A percentile compares a stretch with the other conserved stretches of the same genome.
These are phyloP conservation scores for Blastobotrys illinoisensis DNA, from an alignment of 1,139 yeast genomes.

Conservation along the genomic window DNA sequence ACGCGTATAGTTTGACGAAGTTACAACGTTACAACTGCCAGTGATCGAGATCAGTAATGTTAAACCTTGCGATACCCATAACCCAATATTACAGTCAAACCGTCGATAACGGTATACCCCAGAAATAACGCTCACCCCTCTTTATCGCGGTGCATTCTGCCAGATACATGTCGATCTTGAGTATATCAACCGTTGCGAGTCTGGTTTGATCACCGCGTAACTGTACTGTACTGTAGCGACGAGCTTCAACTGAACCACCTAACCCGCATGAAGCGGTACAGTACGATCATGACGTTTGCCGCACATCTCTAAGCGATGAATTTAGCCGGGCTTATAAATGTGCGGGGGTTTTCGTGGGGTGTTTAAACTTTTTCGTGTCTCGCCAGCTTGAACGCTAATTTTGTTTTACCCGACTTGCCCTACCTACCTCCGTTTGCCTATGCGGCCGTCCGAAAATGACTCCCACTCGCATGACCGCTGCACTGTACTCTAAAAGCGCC, in stretches of 20 bases:
- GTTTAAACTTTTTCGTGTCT: no score
- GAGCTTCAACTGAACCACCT: neutral
- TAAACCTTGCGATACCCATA: no score
- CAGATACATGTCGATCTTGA: neutral
- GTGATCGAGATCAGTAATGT: no score
- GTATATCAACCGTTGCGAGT: neutral
- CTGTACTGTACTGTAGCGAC: no score
- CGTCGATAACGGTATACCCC: no score
- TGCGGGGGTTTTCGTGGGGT: neutral
- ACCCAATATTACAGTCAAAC: no score
- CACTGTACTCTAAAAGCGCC: neutral
- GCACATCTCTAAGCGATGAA: neutral
- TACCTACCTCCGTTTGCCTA: no score
- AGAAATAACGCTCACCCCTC: neutral
- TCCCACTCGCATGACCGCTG: neutral
- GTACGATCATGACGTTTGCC: neutral
- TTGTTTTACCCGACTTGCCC: neutral
- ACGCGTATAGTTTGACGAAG: no score
- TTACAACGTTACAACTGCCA: no score
- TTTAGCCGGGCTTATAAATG: neutral
- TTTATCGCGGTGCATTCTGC: neutral
- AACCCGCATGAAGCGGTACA: neutral
- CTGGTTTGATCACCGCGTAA: neutral
- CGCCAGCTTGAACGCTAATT: no score
- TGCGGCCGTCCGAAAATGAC: neutral